Base-by-base conservation (phyloP, 768 basidiomycete genomes). In the Panellus pusillus region DNA sequence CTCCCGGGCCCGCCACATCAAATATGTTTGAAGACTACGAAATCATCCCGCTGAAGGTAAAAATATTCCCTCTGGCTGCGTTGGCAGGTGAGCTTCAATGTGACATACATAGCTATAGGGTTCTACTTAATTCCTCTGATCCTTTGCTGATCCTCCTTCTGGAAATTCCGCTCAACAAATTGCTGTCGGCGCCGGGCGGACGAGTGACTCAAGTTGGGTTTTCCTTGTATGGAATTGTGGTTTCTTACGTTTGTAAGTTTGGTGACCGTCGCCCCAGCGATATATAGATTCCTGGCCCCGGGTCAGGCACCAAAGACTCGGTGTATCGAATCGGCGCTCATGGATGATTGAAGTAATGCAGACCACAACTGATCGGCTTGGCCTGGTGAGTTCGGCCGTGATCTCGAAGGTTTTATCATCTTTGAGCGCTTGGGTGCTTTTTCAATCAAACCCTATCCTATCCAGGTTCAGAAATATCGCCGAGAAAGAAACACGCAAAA, bases 191-290 rank as follows among this genome's bases (percentile, higher is more conserved):
- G 91, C n/a, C n/a, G n/a, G n/a, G n/a, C n/a, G n/a, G 90, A 17
- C 87, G 81, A 15, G 91, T 93, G 61, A 87, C 73, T 51, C 76
- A 63, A n/a, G 79, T 81, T 3, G 89, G 91, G 68, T 82, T 93
- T 55, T 80, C 76, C 27, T 66, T 70, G 9, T 80, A 63, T 11
- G 75, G 57, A 39, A 92, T 55, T 12, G 69, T 14, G 89, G 89
- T 62, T 80, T 84, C n/a, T n/a, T n/a, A n/a, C n/a, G n/a, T n/a
- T n/a, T n/a, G 64, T 86, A 85, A 1, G 74, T 70, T 31, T 74
- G 8, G 74, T 70, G 11, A 82, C 70, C 1, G 78, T 71, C 9
- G 87, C 70, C 7, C 93, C 93, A 19, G 91, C 91, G 20, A 85
- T 72, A 29, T n/a, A n/a, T n/a, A n/a, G 77, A 79, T 70, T 94